Percentiles rank a stretch among this genome's conserved stretches.
Conservation (phyloP, 208 protist species). For the Leptomonas pyrrhocoris region DNA sequence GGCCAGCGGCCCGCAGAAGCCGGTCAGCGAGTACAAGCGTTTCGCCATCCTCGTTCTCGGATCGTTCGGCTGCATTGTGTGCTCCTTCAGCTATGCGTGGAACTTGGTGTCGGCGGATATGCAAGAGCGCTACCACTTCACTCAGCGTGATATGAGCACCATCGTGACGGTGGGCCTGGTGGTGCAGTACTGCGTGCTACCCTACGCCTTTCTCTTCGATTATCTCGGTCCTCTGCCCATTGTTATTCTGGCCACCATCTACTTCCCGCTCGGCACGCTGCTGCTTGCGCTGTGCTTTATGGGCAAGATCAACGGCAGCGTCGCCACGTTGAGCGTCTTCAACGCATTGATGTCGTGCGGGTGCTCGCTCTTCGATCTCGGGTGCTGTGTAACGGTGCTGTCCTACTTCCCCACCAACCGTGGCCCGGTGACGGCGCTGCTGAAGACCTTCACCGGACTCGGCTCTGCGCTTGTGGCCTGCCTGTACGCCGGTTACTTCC, state of each 20-base stretch:
- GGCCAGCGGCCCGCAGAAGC: conserved; percentile 26
- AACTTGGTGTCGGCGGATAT: conserved; percentile 48
- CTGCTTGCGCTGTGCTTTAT: conserved; percentile 50
- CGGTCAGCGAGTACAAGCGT: conserved; percentile 39
- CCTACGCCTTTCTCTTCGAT: conserved; percentile 58
- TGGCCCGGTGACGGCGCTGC: conserved; percentile 50
- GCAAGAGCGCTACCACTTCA: conserved; percentile 47
- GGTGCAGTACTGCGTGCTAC: conserved; percentile 40
- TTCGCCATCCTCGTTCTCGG: conserved; percentile 41
- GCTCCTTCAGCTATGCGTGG: conserved; percentile 53
- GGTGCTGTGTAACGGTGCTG: conserved; percentile 43
- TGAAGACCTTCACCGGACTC: conserved; percentile 70
- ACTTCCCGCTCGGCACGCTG: conserved; percentile 36
- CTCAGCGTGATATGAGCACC: conserved; percentile 56
- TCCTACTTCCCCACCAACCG: conserved; percentile 55
- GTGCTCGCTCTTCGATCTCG: conserved; percentile 48
- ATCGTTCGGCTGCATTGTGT: conserved; percentile 44
- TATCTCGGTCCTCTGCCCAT: conserved; percentile 49
- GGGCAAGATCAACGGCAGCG: conserved; percentile 37
- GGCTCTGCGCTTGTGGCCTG: conserved; percentile 49
- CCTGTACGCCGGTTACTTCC: conserved; percentile 43
- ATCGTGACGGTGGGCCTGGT: conserved; percentile 53
- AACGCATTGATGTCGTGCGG: conserved; percentile 36
- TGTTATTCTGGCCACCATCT: conserved; percentile 31
- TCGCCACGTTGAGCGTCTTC: conserved; percentile 39